These are phyloP conservation scores for Fusarium redolens DNA, from an alignment of 2,329 filamentous ascomycete species.

Conservation along the genomic window DNA sequence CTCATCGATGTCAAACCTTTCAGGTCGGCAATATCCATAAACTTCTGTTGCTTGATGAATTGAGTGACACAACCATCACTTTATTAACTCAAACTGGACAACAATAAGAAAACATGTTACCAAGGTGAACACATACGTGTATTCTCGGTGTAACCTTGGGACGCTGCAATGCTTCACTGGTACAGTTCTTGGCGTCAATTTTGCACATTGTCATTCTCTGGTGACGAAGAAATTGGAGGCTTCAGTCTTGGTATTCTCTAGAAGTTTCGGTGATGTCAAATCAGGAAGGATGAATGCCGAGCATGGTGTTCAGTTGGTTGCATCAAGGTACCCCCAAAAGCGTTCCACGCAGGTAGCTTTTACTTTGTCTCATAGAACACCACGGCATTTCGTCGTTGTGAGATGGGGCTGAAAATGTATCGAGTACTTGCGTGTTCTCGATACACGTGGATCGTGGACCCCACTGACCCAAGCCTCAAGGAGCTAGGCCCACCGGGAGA, in stretches of 20 bases:
- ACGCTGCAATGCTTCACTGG: not conserved
- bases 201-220: not conserved
- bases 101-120: not conserved
- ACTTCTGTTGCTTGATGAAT: not conserved
- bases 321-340: not conserved
- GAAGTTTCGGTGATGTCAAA: slow-evolving; percentile 24
- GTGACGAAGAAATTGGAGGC: not conserved
- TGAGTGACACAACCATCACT: not conserved
- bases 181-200: not conserved
- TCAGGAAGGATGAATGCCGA: slow-evolving; percentile 12
- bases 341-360: not conserved
- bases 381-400: not conserved
- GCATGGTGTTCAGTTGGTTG: slow-evolving; percentile 21
- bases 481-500: slow-evolving; percentile 29
- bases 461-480: slow-evolving; percentile 30
- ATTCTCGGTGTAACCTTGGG: not conserved
- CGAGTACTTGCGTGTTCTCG: not conserved
- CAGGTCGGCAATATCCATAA: not conserved
- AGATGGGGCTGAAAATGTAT: slow-evolving; percentile 10
- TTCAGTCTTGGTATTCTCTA: not conserved
- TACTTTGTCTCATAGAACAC: not conserved
- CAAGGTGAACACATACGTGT: not conserved
- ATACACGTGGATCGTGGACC: slow-evolving; percentile 6
- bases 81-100: not conserved
- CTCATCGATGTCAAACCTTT: not conserved